Percentiles rank a stretch among this genome's conserved stretches.
phyloP scores from a whole-genome alignment of 1,284 basidiomycete genomes.

The Naganishia sp. region DNA sequence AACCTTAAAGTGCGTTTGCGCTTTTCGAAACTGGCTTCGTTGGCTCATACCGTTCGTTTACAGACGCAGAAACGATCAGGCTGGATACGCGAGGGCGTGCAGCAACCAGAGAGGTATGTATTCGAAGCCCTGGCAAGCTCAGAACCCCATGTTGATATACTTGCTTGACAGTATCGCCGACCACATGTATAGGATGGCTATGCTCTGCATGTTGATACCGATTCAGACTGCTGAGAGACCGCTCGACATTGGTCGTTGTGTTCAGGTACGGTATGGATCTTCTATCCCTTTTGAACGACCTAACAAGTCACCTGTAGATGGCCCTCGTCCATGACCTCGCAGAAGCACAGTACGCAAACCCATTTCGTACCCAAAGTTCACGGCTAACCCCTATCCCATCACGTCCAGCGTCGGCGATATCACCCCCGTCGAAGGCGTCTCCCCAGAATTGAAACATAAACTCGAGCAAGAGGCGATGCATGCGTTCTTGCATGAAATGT shows the following conservation, averaged over 20 bases:
- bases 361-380: constrained; percentile 21
- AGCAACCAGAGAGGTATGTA: constrained; percentile 75
- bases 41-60: not conserved
- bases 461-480: constrained; percentile 78
- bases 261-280: constrained; percentile 40
- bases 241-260: constrained; percentile 70
- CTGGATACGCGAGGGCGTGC: constrained; percentile 81
- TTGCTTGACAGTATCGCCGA: constrained; percentile 76
- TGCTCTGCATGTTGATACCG: constrained; percentile 77
- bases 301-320: constrained; percentile 57
- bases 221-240: constrained; percentile 61
- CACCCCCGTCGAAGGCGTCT: constrained; percentile 81
- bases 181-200: constrained; percentile 97
- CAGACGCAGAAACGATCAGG: constrained; percentile 79
- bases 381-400: not conserved
- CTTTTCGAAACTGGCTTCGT: not conserved
- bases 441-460: constrained; percentile 74
- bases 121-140: not conserved
- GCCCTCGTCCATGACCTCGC: constrained; percentile 92
- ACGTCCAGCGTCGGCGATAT: constrained; percentile 77
- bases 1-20: constrained; percentile 68
- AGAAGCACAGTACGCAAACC: constrained; percentile 69
- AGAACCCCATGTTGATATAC: constrained; percentile 2
- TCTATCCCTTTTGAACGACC: not conserved
- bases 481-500: constrained; percentile 84